Base-by-base conservation (phyloP, 1,284 basidiomycete species). In the Crepidotus sp. region DNA sequence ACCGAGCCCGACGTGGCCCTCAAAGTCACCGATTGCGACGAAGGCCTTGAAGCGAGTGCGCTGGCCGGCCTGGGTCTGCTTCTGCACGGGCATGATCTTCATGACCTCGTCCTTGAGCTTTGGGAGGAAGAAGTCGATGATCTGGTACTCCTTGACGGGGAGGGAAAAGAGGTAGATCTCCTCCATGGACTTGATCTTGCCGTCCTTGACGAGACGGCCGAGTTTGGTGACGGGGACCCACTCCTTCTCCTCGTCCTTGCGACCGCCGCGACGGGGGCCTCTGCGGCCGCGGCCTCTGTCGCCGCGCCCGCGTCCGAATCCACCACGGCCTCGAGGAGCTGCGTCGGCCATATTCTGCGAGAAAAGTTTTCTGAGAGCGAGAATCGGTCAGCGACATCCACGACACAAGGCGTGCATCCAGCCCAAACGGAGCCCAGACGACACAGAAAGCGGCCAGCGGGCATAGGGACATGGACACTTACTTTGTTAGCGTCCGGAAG, bases 131-230 rank as follows among this genome's bases (percentile, higher is more conserved):
- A 84, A 82, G 74, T 97, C 93, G 76, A 97, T 84, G 66, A 97
- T 95, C 69, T 97, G 94, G 76, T 73, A 97, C 72, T 97, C 93
- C 73, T 97, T 97, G 69, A 97, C 88, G 55, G 96, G 94, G 55
- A 99, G 87, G 36, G 96, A 99, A 84, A 98, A 99, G 62, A 99
- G 90, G 76, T 98, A 99, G 73, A 98, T 97, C 68, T 99, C 96
- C 70, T 99, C 96, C 81, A 99, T 96, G 40, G 93, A 97, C 75
- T 96, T 97, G 77, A 99, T 97, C 76, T 98, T 98, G 62, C 94
- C 94, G 62, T 98, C 96, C 75, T 97, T 98, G 46, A 98, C 95
- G 60, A 99, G 83, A 69, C 95, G 94, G 54, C 95, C 95, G 58
- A 99, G 89, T 69, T 98, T 98, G 68, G 95, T 98, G 68, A 98